These are phyloP conservation scores for Saccharomyces hybrid DNA, from an alignment of 1,139 yeast species.

Conservation along the genomic window DNA sequence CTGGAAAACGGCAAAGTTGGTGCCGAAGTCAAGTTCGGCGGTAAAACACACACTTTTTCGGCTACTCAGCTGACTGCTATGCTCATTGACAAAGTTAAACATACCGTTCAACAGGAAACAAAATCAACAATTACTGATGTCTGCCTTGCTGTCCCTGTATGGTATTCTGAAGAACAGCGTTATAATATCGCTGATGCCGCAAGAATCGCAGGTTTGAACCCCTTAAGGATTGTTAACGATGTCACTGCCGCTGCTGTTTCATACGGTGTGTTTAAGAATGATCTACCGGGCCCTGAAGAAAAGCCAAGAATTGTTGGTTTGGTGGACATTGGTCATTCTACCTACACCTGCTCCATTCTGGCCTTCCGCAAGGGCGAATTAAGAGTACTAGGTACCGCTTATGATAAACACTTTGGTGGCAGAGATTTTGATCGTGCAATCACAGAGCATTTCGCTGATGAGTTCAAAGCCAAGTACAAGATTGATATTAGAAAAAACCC, in stretches of 20 bases:
- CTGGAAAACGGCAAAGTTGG: conserved; percentile 68
- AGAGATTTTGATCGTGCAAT: conserved; percentile 91
- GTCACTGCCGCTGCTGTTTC: conserved; percentile 98
- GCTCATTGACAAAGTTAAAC: conserved; percentile 87
- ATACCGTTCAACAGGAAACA: conserved; percentile 72
- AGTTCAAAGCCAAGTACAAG: conserved; percentile 85
- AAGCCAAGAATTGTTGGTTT: conserved; percentile 86
- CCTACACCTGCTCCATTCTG: conserved; percentile 84
- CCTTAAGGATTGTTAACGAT: conserved; percentile 95
- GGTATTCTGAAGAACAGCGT: conserved; percentile 96
- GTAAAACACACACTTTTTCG: conserved; percentile 70
- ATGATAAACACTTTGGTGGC: conserved; percentile 96
- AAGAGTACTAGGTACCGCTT: conserved; percentile 85
- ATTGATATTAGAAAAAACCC: conserved; percentile 85
- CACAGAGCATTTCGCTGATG: conserved; percentile 90
- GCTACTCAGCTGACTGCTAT: conserved; percentile 89
- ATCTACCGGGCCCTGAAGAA: conserved; percentile 70
- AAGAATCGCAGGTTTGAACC: conserved; percentile 91
- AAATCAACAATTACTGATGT: conserved; percentile 77
- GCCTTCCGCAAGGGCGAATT: conserved; percentile 94
- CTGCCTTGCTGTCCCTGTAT: conserved; percentile 89
- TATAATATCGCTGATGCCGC: conserved; percentile 96
- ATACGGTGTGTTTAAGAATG: conserved; percentile 96
- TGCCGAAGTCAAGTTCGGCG: conserved; percentile 77
- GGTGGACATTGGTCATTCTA: conserved; percentile 94